Evolutionary conservation across 2,329 filamentous ascomycete species (phyloP), one percentile per base, ranked within the genome.

Genomic region (Phialemoniopsis sp.): DNA sequence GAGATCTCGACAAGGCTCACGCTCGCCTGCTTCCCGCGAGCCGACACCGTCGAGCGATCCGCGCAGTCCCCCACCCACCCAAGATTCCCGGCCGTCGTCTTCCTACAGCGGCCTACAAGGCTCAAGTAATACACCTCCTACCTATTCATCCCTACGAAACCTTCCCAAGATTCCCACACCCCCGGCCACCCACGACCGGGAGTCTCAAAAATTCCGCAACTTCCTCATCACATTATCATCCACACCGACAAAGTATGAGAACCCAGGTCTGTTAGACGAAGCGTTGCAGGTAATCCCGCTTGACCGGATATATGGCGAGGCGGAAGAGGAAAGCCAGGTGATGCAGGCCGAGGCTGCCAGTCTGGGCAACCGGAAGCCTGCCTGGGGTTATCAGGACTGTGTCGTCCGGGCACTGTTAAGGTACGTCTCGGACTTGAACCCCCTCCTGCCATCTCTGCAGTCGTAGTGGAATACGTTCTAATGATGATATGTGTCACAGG

Each of bases 301-400:
- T 21, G 89, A 96, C 57, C 80, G 88, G 50, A 88, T 98, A 52
- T 97, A 97, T 63, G 78, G 84, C 49, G 89, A 96, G 59, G 93
- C 93, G 38, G 89, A 97, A 59, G 91, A 97, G 60, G 90, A 97
- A 64, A 82, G 79, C 48, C 89, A 96, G 59, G 82, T 96, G 21
- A 72, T 95, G 51, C 81, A 86, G 56, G 93, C 89, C 28, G 83
- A 95, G 62, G 91, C 91, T 26, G 86, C 86, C 57, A 95, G 89
- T 50, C 82, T 95, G 68, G 87, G 87, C 15, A 80, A 86, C 41
- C 76, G 80, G 49, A 85, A 86, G 59, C 80, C 90, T 2, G 85
- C 89, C 68, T 97, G 91, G 91, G 91, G 90, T 41, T 96, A 97
- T 59, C 91, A 97, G 63, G 93, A 98, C 66, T 98, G 91, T 61